Conservation (phyloP, 2,329 filamentous ascomycete genomes). For the Coniosporium tulheliwenetii region DNA sequence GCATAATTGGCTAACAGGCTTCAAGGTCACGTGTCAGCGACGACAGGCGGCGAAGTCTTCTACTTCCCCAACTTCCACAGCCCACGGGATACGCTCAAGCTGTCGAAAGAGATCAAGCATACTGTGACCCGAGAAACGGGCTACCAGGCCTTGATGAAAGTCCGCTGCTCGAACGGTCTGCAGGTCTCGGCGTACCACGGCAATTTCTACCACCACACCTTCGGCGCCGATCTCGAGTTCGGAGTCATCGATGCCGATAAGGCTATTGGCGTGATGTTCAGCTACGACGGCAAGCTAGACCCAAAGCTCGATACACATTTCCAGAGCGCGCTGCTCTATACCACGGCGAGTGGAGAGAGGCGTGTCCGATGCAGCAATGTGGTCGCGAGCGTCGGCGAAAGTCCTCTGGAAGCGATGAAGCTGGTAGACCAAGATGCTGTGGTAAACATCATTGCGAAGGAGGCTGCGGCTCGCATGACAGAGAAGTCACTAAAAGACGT, state of each 20-base stretch:
- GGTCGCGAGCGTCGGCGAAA: slow-evolving; percentile 82
- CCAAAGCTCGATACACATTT: slow-evolving; percentile 94
- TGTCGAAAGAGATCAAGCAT: slow-evolving; percentile 74
- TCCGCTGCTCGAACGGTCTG: slow-evolving; percentile 89
- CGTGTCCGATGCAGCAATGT: slow-evolving; percentile 86
- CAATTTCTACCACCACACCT: slow-evolving; percentile 91
- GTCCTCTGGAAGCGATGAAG: slow-evolving; percentile 69
- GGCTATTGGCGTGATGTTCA: slow-evolving; percentile 79
- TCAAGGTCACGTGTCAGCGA: slow-evolving; percentile 63
- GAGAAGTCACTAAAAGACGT: slow-evolving; percentile 72
- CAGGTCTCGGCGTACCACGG: slow-evolving; percentile 91
- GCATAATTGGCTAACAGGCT: slow-evolving; percentile 3
- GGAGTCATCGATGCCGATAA: slow-evolving; percentile 89
- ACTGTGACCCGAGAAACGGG: slow-evolving; percentile 80
- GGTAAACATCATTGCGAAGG: slow-evolving; percentile 75
- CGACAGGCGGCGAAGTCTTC: slow-evolving; percentile 88
- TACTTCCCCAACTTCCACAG: slow-evolving; percentile 95
- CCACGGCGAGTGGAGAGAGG: slow-evolving; percentile 74
- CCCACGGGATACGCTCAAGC: slow-evolving; percentile 67
- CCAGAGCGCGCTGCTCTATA: slow-evolving; percentile 89
- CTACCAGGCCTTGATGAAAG: slow-evolving; percentile 94
- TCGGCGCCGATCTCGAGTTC: slow-evolving; percentile 87
- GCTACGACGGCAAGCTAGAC: slow-evolving; percentile 95
- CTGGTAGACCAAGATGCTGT: slow-evolving; percentile 95
- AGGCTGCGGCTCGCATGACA: slow-evolving; percentile 74